Evolutionary conservation across 192 early-diverging fungal species (phyloP), one percentile per base, ranked within the genome.

Genomic region (Pilobolus umbonatus): DNA sequence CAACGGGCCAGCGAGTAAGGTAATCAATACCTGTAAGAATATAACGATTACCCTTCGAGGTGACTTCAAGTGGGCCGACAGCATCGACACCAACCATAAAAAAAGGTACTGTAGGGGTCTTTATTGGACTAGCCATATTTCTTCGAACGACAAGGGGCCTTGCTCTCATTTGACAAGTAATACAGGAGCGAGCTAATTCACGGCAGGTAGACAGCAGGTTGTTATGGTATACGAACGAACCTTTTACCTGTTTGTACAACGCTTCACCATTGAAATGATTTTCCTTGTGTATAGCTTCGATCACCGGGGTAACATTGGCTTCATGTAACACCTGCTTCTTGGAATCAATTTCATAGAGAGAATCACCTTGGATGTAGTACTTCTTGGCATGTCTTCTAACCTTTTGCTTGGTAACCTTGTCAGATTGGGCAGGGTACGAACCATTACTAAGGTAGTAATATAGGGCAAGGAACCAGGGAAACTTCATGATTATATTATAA

Each of bases 21-120:
- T 72, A 62, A 25, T 66, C 64, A 21, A 61, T 59, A 7, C 54
- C 62, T 0, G 58, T 45, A 1, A 72, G 36, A 7, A 72, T 66
- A 48, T 67, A 72, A 0, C 28, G 19, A 15, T 72, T 72, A 4
- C 63, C 58, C 0, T 45, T 34, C 1, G 19, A 31, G 1, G 55
- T 44, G 5, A 5, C 5, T 31, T 11, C 5, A n/a, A 62, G 3
- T 0, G 61, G 61, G 5, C 61, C 61, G 26, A 62, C 22, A 14
- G 61, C 51, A 39, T 62, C 51, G 24, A 28, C 32, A 9, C 47
- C 58, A 10, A 60, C 35, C 47, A 60, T 49, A 25, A 35, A 48
- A 12, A 60, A 50, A 11, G 48, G 47, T 15, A 17, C 12, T 1
- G 10, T 0, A 0, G 47, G 47, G 9, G 58, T 50, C 26, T 15